Percentiles rank a stretch among this genome's conserved stretches.
These are phyloP conservation scores for Pythium oligandrum DNA, from an alignment of 352 stramenopile species.

Conservation along the genomic window DNA sequence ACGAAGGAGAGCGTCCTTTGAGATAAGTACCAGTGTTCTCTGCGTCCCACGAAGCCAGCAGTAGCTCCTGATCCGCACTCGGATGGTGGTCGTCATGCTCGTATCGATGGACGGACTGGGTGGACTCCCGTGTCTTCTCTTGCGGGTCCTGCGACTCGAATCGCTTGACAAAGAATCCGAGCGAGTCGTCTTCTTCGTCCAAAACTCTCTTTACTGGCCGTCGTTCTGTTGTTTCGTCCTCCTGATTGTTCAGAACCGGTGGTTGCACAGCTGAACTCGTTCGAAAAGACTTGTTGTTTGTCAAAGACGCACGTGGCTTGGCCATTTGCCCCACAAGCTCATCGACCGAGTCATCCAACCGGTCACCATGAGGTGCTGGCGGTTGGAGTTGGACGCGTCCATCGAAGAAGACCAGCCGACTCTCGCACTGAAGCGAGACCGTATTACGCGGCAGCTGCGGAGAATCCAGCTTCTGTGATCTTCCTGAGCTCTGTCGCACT, in stretches of 20 bases:
- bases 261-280: no score
- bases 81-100: background rate
- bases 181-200: slow-evolving; percentile 22
- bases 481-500: no score
- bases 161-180: slow-evolving; percentile 33
- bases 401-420: slow-evolving; percentile 57
- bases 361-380: slow-evolving; percentile 3
- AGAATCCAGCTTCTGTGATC: no score
- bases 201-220: background rate
- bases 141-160: background rate
- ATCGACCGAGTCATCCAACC: slow-evolving; percentile 19
- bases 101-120: slow-evolving; percentile 1
- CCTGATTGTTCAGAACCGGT: background rate
- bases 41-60: no score
- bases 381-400: slow-evolving; percentile 9
- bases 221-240: background rate
- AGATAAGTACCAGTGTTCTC: background rate
- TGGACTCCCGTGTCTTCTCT: background rate
- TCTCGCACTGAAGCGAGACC: slow-evolving; percentile 40
- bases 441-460: no score
- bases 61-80: background rate
- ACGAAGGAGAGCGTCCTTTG: background rate
- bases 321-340: background rate
- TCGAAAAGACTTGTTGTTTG: background rate
- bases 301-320: background rate